These are phyloP conservation scores for Mycena belliarum DNA, from an alignment of 768 basidiomycete genomes.

Conservation along the genomic window DNA sequence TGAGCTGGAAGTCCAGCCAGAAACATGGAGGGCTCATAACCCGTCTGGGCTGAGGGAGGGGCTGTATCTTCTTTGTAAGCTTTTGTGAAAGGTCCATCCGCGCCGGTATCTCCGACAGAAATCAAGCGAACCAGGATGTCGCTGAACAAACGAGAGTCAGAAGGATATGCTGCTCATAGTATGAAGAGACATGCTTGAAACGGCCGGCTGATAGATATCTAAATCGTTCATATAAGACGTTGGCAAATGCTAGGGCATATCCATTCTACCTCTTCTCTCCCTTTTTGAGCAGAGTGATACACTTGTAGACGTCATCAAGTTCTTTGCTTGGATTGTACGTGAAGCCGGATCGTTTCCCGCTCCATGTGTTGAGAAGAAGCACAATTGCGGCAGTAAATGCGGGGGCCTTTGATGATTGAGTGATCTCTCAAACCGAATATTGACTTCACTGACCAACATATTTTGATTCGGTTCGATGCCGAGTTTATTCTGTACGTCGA, in stretches of 20 bases:
- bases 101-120: slow-evolving; percentile 15
- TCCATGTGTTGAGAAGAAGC: slow-evolving; percentile 69
- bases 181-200: slow-evolving; percentile 10
- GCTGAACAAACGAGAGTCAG: slow-evolving; percentile 4
- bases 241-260: not conserved
- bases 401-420: slow-evolving; percentile 28
- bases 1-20: not conserved
- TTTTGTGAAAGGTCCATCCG: not conserved
- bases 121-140: slow-evolving; percentile 20
- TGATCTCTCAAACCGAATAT: not conserved
- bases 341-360: slow-evolving; percentile 50
- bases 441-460: slow-evolving; percentile 35
- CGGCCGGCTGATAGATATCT: slow-evolving; percentile 22
- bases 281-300: slow-evolving; percentile 49
- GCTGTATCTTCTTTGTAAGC: not conserved
- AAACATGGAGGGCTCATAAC: slow-evolving; percentile 19
- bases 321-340: slow-evolving; percentile 51
- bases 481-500: slow-evolving; percentile 51
- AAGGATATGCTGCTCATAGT: not conserved
- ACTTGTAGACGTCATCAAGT: slow-evolving; percentile 60
- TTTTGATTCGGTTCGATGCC: slow-evolving; percentile 35
- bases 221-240: not conserved
- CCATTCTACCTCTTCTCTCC: slow-evolving; percentile 40
- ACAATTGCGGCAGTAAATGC: slow-evolving; percentile 51
- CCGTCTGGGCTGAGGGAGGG: slow-evolving; percentile 13